A percentile compares a stretch with the other conserved stretches of the same genome.
Conservation (phyloP, 169 alveolate genomes). For the Eimeria zaria region DNA sequence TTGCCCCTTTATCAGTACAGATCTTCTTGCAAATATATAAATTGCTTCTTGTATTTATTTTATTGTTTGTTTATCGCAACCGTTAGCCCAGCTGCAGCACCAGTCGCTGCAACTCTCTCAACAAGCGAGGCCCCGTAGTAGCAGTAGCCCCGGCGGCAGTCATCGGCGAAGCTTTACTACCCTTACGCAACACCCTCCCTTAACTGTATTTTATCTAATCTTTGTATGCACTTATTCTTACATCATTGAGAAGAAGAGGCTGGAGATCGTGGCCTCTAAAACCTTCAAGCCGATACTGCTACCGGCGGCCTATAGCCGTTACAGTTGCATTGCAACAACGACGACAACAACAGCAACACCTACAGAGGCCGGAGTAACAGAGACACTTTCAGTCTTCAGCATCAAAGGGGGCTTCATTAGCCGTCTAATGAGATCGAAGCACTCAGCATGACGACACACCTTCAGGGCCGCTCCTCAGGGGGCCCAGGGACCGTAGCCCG, state of each 20-base stretch:
- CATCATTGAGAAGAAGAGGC: neutral
- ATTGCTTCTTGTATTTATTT: neutral
- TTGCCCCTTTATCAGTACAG: neutral
- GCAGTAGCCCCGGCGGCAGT: conserved; percentile 2
- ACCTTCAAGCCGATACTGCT: neutral
- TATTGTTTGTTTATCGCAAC: neutral
- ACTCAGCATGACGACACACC: conserved; percentile 46
- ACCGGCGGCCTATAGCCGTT: neutral
- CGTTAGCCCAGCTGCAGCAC: neutral
- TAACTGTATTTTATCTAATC: neutral
- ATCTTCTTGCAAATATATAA: neutral
- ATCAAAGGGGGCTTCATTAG: neutral
- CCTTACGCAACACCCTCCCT: neutral
- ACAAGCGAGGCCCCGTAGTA: neutral
- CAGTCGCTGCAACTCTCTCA: neutral
- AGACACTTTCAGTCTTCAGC: neutral
- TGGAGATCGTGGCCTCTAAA: neutral
- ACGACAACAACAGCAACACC: neutral
- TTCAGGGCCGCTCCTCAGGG: conserved; percentile 55
- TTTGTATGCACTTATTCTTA: neutral
- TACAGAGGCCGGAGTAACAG: neutral
- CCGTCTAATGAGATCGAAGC: conserved; percentile 27
- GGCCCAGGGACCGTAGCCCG: conserved; percentile 41
- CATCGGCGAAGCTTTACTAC: conserved; percentile 1
- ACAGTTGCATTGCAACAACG: neutral